A percentile compares a stretch with the other conserved stretches of the same genome.
Conservation (phyloP, 2,329 filamentous ascomycete genomes). For the Fusarium nisikadoi region DNA sequence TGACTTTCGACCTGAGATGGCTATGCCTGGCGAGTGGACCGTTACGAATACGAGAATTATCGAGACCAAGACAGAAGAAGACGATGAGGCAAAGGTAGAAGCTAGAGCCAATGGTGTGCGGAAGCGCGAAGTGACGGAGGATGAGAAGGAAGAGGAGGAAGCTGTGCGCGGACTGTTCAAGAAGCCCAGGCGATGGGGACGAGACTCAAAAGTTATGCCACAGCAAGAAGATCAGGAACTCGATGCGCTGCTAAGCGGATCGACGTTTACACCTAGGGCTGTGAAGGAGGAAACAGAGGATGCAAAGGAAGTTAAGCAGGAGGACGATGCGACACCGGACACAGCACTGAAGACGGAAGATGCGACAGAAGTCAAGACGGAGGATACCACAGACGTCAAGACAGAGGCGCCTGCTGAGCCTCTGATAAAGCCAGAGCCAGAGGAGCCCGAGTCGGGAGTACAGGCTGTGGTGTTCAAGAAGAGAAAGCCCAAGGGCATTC, state of each 20-base stretch:
- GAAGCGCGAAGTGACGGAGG: conserved; percentile 71
- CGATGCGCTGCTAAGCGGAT: conserved; percentile 66
- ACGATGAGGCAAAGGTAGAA: conserved; percentile 55
- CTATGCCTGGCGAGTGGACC: conserved; percentile 90
- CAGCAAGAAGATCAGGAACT: conserved; percentile 65
- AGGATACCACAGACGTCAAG: conserved; percentile 49
- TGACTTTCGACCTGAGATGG: conserved; percentile 81
- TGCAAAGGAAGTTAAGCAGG: conserved; percentile 36
- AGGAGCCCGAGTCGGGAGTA: conserved; percentile 35
- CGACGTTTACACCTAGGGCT: conserved; percentile 41
- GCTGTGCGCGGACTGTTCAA: conserved; percentile 69
- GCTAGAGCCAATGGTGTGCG: conserved; percentile 66
- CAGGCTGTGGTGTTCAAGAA: conserved; percentile 80
- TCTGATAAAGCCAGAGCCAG: conserved; percentile 47
- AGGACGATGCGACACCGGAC: conserved; percentile 22
- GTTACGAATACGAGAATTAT: conserved; percentile 72
- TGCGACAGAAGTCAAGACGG: background rate
- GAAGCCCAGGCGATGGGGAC: conserved; percentile 65
- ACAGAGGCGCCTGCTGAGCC: conserved; percentile 50
- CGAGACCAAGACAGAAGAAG: conserved; percentile 56
- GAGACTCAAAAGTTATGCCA: conserved; percentile 61
- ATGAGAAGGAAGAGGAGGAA: conserved; percentile 69
- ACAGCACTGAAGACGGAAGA: background rate
- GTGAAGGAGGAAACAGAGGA: conserved; percentile 42
- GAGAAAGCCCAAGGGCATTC: conserved; percentile 74